Base-by-base conservation (phyloP, 331 rosid species). In the Rhamnella rubrinervis region DNA sequence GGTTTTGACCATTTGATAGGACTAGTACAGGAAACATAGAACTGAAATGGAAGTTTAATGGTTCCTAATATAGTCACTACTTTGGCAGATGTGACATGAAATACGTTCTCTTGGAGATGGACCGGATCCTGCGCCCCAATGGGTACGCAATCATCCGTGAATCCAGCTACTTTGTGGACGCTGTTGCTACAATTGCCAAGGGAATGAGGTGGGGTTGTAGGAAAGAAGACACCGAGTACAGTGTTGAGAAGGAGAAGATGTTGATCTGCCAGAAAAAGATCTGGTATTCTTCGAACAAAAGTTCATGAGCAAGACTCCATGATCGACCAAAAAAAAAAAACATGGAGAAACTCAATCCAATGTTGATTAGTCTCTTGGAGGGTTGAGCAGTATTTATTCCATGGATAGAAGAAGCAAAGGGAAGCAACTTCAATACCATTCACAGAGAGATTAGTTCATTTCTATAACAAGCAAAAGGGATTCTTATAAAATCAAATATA, bases 51-150 rank as follows among this genome's bases (percentile, higher is more conserved):
- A 44, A 14, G 41, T 39, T 52, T 11, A 38, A 46, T 47, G 66
- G 69, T 39, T 65, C 70, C 56, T 51, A 73, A 55, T 51, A 66
- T 66, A 0, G 35, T 59, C 8, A 19, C 6, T 49, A 37, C 52
- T 53, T 74, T 51, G 26, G 68, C 87, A 95, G 99, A 68, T 95
- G 99, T 74, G 97, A 91, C 25, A 89, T 91, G 97, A 91, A 95
- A 84, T 80, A 69, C 58, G 87, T 91, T 76, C 78, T 95, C 70
- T 65, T 95, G 80, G 97, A 95, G 83, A 95, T 95, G 99, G 99
- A 95, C 86, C 73, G 97, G 58, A 85, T 95, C 61, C 71, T 95
- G 19, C 79, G 99, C 25, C 97, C 99, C 2, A 78, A 59, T 3
- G 97, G 97, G 28, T 80, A 86, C 18, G 92, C 85, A n/a, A 79